Evolutionary conservation across 352 stramenopile genomes (phyloP).

Genomic region (Phytophthora citricola): DNA sequence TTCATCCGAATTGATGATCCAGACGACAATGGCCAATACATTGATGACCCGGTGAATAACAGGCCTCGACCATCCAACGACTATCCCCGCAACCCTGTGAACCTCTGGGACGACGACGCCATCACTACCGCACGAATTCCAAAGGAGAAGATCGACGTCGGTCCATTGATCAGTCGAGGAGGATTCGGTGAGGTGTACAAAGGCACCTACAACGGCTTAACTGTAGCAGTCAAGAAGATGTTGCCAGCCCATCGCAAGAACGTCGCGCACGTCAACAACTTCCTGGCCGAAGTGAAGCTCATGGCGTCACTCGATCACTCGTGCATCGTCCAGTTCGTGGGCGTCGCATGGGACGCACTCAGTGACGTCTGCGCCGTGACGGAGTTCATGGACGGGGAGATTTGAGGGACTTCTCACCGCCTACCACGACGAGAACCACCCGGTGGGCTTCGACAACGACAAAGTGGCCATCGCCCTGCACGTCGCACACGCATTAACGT

Average conservation of each 20-base stretch:
- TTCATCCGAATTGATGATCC: too few relatives aligned
- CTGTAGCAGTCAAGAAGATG: slow-evolving; percentile 62
- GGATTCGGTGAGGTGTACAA: slow-evolving; percentile 57
- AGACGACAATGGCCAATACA: too few relatives aligned
- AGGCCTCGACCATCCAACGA: too few relatives aligned
- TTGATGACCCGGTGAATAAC: too few relatives aligned
- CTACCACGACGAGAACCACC: slow-evolving; percentile 38
- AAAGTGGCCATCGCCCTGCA: slow-evolving; percentile 58
- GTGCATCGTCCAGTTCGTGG: slow-evolving; percentile 62
- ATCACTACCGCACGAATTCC: too few relatives aligned
- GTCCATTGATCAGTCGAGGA: slow-evolving; percentile 50
- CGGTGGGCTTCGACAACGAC: slow-evolving; percentile 41
- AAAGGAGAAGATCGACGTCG: slow-evolving; percentile 45
- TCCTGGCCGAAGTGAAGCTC: slow-evolving; percentile 59
- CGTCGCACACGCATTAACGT: slow-evolving; percentile 56
- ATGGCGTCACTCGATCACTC: slow-evolving; percentile 53
- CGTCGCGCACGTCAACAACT: slow-evolving; percentile 49
- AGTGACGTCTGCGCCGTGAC: slow-evolving; percentile 52
- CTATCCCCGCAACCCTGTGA: too few relatives aligned
- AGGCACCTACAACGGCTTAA: slow-evolving; percentile 46
- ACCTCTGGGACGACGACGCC: too few relatives aligned
- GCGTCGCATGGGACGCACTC: slow-evolving; percentile 55
- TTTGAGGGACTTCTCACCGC: slow-evolving; percentile 48
- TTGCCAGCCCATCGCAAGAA: slow-evolving; percentile 37
- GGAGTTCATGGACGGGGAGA: slow-evolving; percentile 70